Conservation (phyloP, 1,284 basidiomycete genomes). For the Melampsora larici-populina region DNA sequence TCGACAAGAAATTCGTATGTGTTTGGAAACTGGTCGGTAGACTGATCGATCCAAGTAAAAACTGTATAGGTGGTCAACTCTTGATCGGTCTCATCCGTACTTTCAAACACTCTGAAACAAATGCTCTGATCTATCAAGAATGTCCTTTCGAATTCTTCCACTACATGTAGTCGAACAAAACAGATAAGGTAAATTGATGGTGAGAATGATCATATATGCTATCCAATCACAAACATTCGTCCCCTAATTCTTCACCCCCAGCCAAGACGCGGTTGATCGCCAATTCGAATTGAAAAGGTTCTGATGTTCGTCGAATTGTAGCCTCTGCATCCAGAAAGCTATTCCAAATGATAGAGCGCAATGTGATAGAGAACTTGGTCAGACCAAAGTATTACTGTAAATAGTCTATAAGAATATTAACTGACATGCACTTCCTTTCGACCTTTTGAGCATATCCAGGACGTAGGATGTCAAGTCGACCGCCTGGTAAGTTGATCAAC, state of each 20-base stretch:
- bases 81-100: constrained; percentile 27
- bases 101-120: constrained; percentile 12
- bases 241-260: constrained; percentile 89
- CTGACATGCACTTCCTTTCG: constrained; percentile 94
- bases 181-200: not conserved
- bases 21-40: constrained; percentile 3
- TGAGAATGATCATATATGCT: constrained; percentile 65
- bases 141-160: constrained; percentile 26
- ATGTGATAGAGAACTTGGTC: not conserved
- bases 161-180: constrained; percentile 12
- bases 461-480: constrained; percentile 84
- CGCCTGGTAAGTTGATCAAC: constrained; percentile 86
- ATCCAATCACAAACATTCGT: constrained; percentile 69
- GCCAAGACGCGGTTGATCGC: constrained; percentile 92
- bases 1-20: constrained; percentile 38
- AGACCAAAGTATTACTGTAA: constrained; percentile 10
- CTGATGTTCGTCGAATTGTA: constrained; percentile 75
- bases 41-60: constrained; percentile 35
- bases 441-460: constrained; percentile 79
- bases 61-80: not conserved
- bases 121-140: constrained; percentile 30
- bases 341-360: constrained; percentile 17
- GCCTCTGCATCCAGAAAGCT: constrained; percentile 95
- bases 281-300: constrained; percentile 90
- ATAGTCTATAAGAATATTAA: constrained; percentile 45